Evolutionary conservation across 352 stramenopile species (phyloP), one percentile per base, ranked within the genome.

Genomic region (Globisporangium barbulae): DNA sequence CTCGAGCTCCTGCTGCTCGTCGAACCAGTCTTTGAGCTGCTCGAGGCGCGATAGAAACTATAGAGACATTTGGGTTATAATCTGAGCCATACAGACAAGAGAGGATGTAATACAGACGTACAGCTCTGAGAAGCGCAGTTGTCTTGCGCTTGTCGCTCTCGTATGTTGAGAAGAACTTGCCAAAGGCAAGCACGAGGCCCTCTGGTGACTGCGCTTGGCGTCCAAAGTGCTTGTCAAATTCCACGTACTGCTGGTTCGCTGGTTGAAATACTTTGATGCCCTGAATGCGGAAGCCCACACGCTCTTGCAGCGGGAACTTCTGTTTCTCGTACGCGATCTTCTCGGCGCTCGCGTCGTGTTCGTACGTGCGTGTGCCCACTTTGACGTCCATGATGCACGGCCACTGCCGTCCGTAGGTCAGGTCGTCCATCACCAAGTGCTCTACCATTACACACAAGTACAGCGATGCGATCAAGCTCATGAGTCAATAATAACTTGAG

Each of bases 331-430:
- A 85, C 17, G 68, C 74, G 70, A 96, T 89, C 70, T 99, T 99
- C 48, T 95, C 91, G 17, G 74, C 35, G 5, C 86, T 76, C 49
- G 94, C 94, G 57, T 86, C 74, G 31, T 91, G 78, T 68, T 99
- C 96, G 69, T 95, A 99, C n/a, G 96, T 98, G 68, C 89, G 79
- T 39, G 82, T 94, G 49, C 97, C 97, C 67, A 99, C 96, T 79
- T 99, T 99, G 53, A 99, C 80, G 74, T 99, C 97, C 79, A 99
- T 97, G 53, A 98, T 88, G 71, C 93, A 98, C 10, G 97, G 93
- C 68, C 85, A 83, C 22, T 53, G 22, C 42, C 94, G 93, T 10
- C 75, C 80, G 52, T 61, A 75, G n/a, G 92, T 97, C 22, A 98
- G 62, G 68, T 99, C 90, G 53, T 97, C 77, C 31, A 99, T 73